Evolutionary conservation across 2,329 filamentous ascomycete species (phyloP), one percentile per base, ranked within the genome.

Genomic region (Alternaria longipes): DNA sequence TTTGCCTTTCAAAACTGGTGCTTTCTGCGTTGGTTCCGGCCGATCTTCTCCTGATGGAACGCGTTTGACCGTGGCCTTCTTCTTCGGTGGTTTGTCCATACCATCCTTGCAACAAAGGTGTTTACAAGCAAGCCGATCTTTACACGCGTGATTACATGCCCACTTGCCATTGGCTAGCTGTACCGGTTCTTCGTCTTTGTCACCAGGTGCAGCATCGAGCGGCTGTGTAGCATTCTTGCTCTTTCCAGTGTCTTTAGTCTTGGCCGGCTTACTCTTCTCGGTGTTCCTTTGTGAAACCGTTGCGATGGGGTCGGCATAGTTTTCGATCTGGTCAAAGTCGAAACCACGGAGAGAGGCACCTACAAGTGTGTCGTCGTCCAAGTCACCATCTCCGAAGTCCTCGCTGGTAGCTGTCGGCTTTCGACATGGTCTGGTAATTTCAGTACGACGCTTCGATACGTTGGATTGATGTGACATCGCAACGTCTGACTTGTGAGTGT

Each of bases 31-130:
- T 20, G 20, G 20, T 32, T 63, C 60, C 8, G 53, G 26, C 5
- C 67, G 62, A 20, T 62, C 45, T 7, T 64, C 59, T 0, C 52
- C 20, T 9, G 67, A 65, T 1, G 54, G 28, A 3, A 56, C 40
- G 45, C 70, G 69, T 63, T 79, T 80, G 32, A 65, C 58, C 9
- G 40, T 63, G 44, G 76, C 66, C 40, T 81, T 71, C 41, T 80
- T 71, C 68, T 85, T 85, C 6, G 78, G 81, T 59, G 87, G 89
- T 63, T 88, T 91, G 36, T 91, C 87, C 18, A 91, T 72, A 0
- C 91, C 91, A 61, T 91, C 87, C 24, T 84, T 85, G 70, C 91
- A 94, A 70, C 91, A 94, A 36, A 85, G 77, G 69, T 94, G 91
- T 67, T 88, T 91, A 76, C 91, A 94, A 9, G 73, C 78, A 40